Evolutionary conservation across 2,329 filamentous ascomycete species (phyloP).

Genomic region (Fusarium poae): DNA sequence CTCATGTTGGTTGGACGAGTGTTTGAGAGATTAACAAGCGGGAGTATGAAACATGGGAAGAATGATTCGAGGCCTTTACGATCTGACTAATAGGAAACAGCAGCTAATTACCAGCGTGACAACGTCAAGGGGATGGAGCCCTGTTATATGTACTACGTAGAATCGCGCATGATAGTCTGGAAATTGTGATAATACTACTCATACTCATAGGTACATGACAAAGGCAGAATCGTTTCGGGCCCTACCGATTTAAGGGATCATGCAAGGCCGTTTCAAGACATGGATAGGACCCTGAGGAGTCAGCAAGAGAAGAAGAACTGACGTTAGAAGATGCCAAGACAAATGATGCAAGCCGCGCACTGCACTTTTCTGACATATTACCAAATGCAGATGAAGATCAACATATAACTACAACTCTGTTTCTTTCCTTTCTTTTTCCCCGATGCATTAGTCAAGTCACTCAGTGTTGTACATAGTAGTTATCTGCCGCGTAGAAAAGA

Average conservation of each 20-base stretch:
- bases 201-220: not conserved
- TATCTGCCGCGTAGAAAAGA: not conserved
- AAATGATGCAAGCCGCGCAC: conserved; percentile 13
- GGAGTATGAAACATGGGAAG: conserved; percentile 27
- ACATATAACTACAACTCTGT: conserved; percentile 6
- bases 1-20: conserved; percentile 8
- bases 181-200: conserved; percentile 6
- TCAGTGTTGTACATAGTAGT: not conserved
- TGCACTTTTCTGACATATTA: conserved; percentile 4
- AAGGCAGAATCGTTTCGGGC: conserved; percentile 23
- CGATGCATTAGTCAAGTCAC: not conserved
- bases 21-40: conserved; percentile 28
- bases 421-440: not conserved
- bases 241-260: conserved; percentile 28
- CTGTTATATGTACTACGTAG: no score
- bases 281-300: conserved; percentile 7
- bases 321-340: conserved; percentile 34
- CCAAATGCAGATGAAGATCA: conserved; percentile 29
- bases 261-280: conserved; percentile 36
- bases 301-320: conserved; percentile 1
- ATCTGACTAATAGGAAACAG: conserved; percentile 20
- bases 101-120: conserved; percentile 2
- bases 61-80: conserved; percentile 18
- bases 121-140: not conserved
- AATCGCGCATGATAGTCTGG: conserved; percentile 17